phyloP scores from a whole-genome alignment of 2,329 filamentous ascomycete species.

The Cordyceps cicadae region DNA sequence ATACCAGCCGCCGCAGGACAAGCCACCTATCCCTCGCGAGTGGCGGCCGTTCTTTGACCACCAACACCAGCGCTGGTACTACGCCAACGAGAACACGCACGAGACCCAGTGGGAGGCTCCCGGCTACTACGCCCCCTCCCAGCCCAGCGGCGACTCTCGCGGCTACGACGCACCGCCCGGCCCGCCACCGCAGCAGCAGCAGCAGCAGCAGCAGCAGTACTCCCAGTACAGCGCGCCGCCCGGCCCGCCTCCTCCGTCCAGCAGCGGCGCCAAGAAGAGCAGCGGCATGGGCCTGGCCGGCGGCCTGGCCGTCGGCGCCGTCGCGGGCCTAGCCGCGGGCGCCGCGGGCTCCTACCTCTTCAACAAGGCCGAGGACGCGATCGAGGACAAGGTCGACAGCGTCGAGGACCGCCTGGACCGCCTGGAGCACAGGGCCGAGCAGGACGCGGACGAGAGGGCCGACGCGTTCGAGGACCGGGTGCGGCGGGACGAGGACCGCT shows the following conservation, averaged over 20 bases:
- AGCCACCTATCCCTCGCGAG: constrained; percentile 48
- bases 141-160: constrained; percentile 18
- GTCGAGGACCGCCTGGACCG: constrained; percentile 10
- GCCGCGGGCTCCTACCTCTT: constrained; percentile 47
- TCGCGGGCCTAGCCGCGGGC: constrained; percentile 50
- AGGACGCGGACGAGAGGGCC: not conserved
- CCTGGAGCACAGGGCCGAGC: not conserved
- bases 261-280: constrained; percentile 25
- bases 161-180: constrained; percentile 16
- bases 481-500: not conserved
- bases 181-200: not conserved
- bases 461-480: not conserved
- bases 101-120: constrained; percentile 58
- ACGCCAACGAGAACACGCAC: constrained; percentile 52
- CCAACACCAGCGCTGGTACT: constrained; percentile 54
- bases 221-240: not conserved
- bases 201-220: not conserved
- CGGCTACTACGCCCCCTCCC: constrained; percentile 20
- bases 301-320: constrained; percentile 40
- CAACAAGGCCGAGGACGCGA: constrained; percentile 13
- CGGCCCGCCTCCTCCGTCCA: not conserved
- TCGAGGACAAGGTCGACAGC: not conserved
- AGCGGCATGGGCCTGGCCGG: constrained; percentile 38
- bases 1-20: constrained; percentile 28
- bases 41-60: constrained; percentile 59